A percentile compares a stretch with the other conserved stretches of the same genome.
Conservation (phyloP, 2,329 filamentous ascomycete genomes). For the Ciborinia camelliae region DNA sequence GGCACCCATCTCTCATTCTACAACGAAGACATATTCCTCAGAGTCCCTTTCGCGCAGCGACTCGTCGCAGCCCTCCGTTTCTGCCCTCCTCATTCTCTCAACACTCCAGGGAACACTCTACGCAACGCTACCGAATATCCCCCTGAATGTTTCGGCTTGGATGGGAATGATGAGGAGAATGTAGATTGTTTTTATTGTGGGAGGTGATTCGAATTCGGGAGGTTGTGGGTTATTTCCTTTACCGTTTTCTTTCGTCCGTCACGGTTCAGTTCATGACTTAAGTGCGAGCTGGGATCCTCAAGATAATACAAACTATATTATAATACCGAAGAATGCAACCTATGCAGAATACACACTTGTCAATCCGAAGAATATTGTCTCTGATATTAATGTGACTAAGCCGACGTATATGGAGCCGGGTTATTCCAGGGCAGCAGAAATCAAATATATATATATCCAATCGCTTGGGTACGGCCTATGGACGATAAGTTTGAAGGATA, state of each 20-base stretch:
- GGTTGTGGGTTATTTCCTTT: constrained; percentile 22
- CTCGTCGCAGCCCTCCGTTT: constrained; percentile 20
- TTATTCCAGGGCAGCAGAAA: constrained; percentile 40
- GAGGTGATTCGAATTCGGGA: constrained; percentile 28
- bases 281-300: not conserved
- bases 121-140: constrained; percentile 32
- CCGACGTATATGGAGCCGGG: constrained; percentile 43
- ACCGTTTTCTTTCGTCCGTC: no score
- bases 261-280: no score
- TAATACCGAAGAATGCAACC: constrained; percentile 17
- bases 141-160: constrained; percentile 16
- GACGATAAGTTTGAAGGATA: not conserved
- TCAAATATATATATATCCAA: constrained; percentile 19
- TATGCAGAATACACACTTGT: constrained; percentile 46
- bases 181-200: constrained; percentile 30
- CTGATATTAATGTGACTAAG: constrained; percentile 46
- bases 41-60: constrained; percentile 27
- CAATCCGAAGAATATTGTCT: constrained; percentile 44
- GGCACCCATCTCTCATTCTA: constrained; percentile 23
- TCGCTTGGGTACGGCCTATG: constrained; percentile 5
- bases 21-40: constrained; percentile 27
- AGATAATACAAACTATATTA: not conserved
- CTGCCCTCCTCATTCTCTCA: constrained; percentile 17
- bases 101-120: constrained; percentile 16
- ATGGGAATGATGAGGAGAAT: constrained; percentile 32